Base-by-base conservation (phyloP, 352 stramenopile genomes). In the Pythium dissimile region DNA sequence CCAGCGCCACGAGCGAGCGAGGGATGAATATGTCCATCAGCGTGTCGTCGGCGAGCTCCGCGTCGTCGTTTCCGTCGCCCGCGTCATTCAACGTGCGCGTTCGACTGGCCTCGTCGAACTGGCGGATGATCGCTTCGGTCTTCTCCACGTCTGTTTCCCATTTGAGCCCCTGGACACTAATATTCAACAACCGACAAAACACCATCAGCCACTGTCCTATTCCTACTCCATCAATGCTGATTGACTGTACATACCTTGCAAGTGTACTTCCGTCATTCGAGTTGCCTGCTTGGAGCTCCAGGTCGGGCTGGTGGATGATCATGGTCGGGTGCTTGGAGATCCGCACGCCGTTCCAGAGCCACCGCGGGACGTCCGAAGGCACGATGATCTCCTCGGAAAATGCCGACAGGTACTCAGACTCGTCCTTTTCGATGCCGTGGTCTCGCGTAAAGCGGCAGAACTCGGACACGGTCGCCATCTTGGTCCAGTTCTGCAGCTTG, bases 401-500 rank as follows among this genome's bases (percentile, higher is more conserved):
- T 23, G 64, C 63, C 16, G 83, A 79, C 28, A 94, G 34, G 59
- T 91, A 94, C 66, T 94, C 83, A 32, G 80, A 91, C 59, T 94
- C 84, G 56, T 94, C 80, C 54, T 94, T 94, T 61, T 94, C 85
- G 18, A 94, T 89, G 32, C 74, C 75, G 38, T 94, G 85, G 47
- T 94, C 85, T 27, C 83, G 80, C 44, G 85, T 94, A 50, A 94
- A 94, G 28, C 82, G 86, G 62, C 85, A 94, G 55, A 94, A 94
- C 61, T 94, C 85, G 8, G 82, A 84, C 20, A 92, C 54, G 1
- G 77, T 94, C 11, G 83, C 83, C 27, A 93, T 68, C 51, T 93
- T 92, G 44, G 83, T 92, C 85, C 85, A 94, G 64, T 94, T 92
- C 71, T 93, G 83, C 20, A 94, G 71, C 66, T 93, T 92, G 51